Base-by-base conservation (phyloP, 495 filamentous ascomycete species). In the Talaromyces stipitatus region DNA sequence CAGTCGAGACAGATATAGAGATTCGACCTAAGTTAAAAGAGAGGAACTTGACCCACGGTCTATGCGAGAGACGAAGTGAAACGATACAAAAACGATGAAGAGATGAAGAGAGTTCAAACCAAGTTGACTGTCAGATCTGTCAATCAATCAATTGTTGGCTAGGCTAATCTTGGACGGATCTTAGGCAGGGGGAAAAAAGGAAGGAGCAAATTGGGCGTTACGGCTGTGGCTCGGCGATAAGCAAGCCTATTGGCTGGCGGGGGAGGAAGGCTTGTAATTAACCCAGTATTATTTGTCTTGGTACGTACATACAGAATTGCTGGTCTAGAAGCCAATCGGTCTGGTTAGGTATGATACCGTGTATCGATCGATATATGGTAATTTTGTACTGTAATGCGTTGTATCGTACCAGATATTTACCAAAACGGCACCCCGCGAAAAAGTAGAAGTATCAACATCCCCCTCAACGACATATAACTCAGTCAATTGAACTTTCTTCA, bases 401-500 rank as follows among this genome's bases (percentile, higher is more conserved):
- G 36, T 41, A 41, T 41, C 8, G 36, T 16, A 18, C 16, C n/a
- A 16, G 36, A 41, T 16, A 16, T 41, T 41, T 18, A 41, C 36
- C 36, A 20, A 41, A 41, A 16, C 9, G 36, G 16, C 16, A 14
- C n/a, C 36, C 36, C 36, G 36, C 36, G 67, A 62, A n/a, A 67
- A 67, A 20, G 61, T 67, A 1, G 55, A 61, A 50, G 65, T 67
- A 47, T 73, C n/a, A n/a, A 71, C 47, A 71, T 66, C 30, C 59
- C 70, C 23, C 65, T 70, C 61, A 67, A 69, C 45, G 67, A 71
- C 30, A 61, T 57, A 32, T 27, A 58, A 20, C 67, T 67, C n/a
- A 18, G 2, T 41, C 36, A 41, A 41, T 41, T 41, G n/a, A 41
- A 2, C 2, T 18, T 10, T 5, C 0, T 12, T 48, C 45, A n/a